Conservation (phyloP, 345 rosid genomes). For the Tarenaya hassleriana region DNA sequence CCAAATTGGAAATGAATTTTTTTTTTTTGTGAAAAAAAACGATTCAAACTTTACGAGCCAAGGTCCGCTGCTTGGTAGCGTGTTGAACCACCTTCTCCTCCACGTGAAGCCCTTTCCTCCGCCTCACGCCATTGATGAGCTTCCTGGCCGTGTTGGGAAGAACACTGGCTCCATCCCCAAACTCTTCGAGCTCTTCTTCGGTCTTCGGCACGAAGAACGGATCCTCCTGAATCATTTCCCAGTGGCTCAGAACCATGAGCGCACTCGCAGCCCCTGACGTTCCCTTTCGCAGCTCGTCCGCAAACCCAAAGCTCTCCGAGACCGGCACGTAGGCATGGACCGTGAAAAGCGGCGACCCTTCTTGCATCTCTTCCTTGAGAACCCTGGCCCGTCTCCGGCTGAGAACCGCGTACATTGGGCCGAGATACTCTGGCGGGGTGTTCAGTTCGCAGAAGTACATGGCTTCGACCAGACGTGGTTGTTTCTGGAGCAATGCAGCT, state of each 20-base stretch:
- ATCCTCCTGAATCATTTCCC: slow-evolving; percentile 84
- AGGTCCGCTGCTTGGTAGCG: slow-evolving; percentile 83
- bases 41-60: slow-evolving; percentile 52
- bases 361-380: slow-evolving; percentile 94
- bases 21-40: neutral
- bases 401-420: slow-evolving; percentile 77
- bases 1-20: no score
- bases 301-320: slow-evolving; percentile 85
- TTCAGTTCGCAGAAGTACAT: slow-evolving; percentile 86
- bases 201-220: slow-evolving; percentile 89
- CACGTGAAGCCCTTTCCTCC: slow-evolving; percentile 75
- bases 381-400: slow-evolving; percentile 67
- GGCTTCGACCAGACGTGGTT: slow-evolving; percentile 84
- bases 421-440: slow-evolving; percentile 64
- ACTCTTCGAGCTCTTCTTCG: slow-evolving; percentile 83
- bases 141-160: slow-evolving; percentile 79
- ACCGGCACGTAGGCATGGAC: slow-evolving; percentile 81
- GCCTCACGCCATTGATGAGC: slow-evolving; percentile 66
- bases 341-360: slow-evolving; percentile 69
- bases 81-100: slow-evolving; percentile 85
- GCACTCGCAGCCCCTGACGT: slow-evolving; percentile 89
- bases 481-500: slow-evolving; percentile 62
- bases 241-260: slow-evolving; percentile 80
- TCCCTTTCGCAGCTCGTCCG: slow-evolving; percentile 75
- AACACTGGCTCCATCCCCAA: slow-evolving; percentile 84